Percentiles rank a stretch among this genome's conserved stretches.
These are phyloP conservation scores for Linum usitatissimum DNA, from an alignment of 345 rosid genomes.

Conservation along the genomic window DNA sequence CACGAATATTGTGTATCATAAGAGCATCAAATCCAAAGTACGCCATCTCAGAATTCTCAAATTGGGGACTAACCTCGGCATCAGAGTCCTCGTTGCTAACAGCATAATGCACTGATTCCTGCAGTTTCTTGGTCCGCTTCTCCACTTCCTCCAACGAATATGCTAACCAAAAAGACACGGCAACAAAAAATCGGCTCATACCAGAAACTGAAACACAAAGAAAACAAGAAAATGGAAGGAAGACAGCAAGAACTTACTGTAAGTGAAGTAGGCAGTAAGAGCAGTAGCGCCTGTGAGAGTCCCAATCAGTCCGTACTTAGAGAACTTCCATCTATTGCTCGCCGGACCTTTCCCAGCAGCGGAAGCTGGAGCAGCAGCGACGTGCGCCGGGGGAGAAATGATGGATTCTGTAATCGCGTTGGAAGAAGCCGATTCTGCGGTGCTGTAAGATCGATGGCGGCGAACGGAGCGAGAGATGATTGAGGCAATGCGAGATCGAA, in stretches of 20 bases:
- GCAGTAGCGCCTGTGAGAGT: constrained; percentile 52
- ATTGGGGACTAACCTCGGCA: constrained; percentile 35
- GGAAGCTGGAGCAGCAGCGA: not conserved
- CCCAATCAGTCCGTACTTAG: constrained; percentile 41
- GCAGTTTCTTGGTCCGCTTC: constrained; percentile 50
- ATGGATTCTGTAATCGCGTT: constrained; percentile 30
- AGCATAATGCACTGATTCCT: constrained; percentile 37
- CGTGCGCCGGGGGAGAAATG: constrained; percentile 29
- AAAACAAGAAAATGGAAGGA: not conserved
- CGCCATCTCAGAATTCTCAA: not conserved
- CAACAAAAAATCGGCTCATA: not conserved
- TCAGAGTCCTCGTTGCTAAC: constrained; percentile 31
- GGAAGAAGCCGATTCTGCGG: constrained; percentile 30
- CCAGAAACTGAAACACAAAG: not conserved
- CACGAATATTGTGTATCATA: no score
- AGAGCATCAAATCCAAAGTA: not conserved
- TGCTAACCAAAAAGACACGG: constrained; percentile 21
- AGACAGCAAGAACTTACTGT: constrained; percentile 32
- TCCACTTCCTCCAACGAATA: constrained; percentile 60
- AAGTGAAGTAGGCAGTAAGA: constrained; percentile 44
- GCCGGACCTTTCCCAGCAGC: constrained; percentile 6
- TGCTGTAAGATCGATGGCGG: constrained; percentile 21
- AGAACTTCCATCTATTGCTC: constrained; percentile 40
- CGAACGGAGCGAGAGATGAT: constrained; percentile 5
- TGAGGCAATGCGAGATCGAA: constrained; percentile 44